Evolutionary conservation across 208 protist genomes (phyloP), one percentile per base, ranked within the genome.

Genomic region (Naegleria gruberi): DNA sequence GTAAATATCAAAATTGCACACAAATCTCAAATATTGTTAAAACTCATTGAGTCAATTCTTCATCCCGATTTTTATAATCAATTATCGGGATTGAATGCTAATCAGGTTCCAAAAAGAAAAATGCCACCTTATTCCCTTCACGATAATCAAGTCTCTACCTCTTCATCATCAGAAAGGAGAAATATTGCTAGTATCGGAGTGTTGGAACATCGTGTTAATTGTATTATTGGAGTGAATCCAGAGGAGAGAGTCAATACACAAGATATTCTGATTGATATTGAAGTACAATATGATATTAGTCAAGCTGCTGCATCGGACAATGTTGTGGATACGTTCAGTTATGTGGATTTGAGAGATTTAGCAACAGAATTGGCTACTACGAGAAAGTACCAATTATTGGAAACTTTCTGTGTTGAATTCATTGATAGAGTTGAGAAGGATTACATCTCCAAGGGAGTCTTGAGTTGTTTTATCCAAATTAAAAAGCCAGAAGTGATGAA

Each of bases 151-250:
- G n/a, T n/a, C n/a, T n/a, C n/a, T n/a, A n/a, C n/a, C n/a, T n/a
- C n/a, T n/a, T n/a, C 51, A 65, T 65, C 51, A 10, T 23, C 51
- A 40, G 17, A 19, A 19, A 42, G n/a, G 30, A 82, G 8, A 19
- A 82, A 41, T 82, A 41, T 82, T 41, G 73, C 73, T 1, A 82
- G 12, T 8, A 41, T 82, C 37, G 73, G 73, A 42, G 23, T 82
- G 0, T n/a, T 19, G 23, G 73, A 82, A 12, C 73, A 82, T 82
- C 73, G 73, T 15, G n/a, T 82, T 41, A 43, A 41, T 44, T 83
- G 77, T 23, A 83, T 83, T 44, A 83, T 83, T 43, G 77, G 77
- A 37, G n/a, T 41, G 15, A 83, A 83, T 83, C 77, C 77, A 43
- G 26, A 83, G 0, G 77, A 83, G 37, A 17, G 37, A 44, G 44